Conservation (phyloP, 495 filamentous ascomycete genomes). For the Durotheca rogersii region DNA sequence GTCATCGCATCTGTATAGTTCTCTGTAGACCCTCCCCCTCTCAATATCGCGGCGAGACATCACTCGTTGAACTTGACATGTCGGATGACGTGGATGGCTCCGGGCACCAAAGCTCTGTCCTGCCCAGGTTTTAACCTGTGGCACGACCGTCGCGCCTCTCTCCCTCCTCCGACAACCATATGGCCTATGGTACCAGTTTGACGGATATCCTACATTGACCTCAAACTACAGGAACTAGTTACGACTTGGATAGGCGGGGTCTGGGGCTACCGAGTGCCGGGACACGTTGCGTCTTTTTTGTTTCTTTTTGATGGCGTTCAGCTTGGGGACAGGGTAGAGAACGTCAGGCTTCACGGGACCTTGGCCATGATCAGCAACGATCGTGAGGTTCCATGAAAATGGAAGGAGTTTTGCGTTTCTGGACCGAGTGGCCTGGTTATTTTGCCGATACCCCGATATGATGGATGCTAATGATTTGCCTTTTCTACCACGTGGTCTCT, state of each 20-base stretch:
- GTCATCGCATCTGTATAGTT: slow-evolving; percentile 22
- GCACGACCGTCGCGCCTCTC: slow-evolving; percentile 15
- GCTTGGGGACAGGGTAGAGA: slow-evolving; percentile 5
- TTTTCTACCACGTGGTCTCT: slow-evolving; percentile 1
- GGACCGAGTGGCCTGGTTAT: slow-evolving; percentile 33
- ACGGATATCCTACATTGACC: slow-evolving; percentile 23
- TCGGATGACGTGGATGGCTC: slow-evolving; percentile 10
- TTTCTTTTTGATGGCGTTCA: slow-evolving; percentile 14
- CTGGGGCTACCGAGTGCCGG: too few species aligned
- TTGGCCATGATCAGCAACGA: neutral
- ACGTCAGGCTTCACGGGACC: neutral
- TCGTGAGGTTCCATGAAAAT: slow-evolving; percentile 5
- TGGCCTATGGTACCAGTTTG: slow-evolving; percentile 6
- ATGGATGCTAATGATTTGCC: neutral
- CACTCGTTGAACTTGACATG: slow-evolving; percentile 11
- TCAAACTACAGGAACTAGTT: slow-evolving; percentile 22
- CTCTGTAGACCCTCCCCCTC: slow-evolving; percentile 26
- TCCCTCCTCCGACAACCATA: slow-evolving; percentile 15
- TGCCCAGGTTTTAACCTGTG: slow-evolving; percentile 20
- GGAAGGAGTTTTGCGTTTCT: slow-evolving; percentile 31
- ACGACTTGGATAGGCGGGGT: slow-evolving; percentile 8
- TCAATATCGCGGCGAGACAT: slow-evolving; percentile 6
- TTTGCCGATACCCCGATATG: slow-evolving; percentile 28
- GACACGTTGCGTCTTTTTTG: too few species aligned
- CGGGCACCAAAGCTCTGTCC: slow-evolving; percentile 21